Base-by-base conservation (phyloP, 495 filamentous ascomycete genomes). In the Pseudevernia furfuracea region DNA sequence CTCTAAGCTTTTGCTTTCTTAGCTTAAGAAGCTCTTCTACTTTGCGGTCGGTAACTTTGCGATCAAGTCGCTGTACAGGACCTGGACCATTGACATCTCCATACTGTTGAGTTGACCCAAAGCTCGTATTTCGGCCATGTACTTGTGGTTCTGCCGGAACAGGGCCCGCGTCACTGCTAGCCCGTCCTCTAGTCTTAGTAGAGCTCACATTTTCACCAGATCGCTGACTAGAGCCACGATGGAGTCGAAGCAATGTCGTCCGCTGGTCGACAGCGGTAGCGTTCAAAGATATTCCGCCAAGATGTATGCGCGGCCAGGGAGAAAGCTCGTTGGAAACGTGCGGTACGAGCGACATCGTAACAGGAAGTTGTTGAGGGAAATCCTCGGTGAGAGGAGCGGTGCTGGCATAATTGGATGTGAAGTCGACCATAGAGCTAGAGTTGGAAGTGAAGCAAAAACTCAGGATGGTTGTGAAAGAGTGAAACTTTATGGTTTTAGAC, bases 21-120 rank as follows among this genome's bases (percentile, higher is more conserved):
- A 62, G 36, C 34, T 56, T 44, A 15, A 44, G 14, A 28, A 57
- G 41, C 28, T 36, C 36, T 38, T 62, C 23, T 12, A 56, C 60
- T n/a, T 32, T 11, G n/a, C 37, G 2, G 5, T 28, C 9, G 48
- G 38, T 62, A 30, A 12, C 32, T n/a, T 43, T 53, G 25, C 23
- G 36, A 43, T 57, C 49, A 39, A 57, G 17, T 30, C 8, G 8
- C 15, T 19, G 37, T 11, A 43, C 23, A 43, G 7, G 19, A 28
- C 1, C 7, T 43, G 34, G 25, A 4, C 17, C 15, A 7, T 11
- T 5, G 23, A 41, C 37, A 14, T 28, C 25, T n/a, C 6, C n/a
- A 9, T n/a, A 53, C n/a, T 21, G 15, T 32, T 62, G 37, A 10
- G 49, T 62, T 12, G 49, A 62, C 5, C 60, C 49, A 32, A 62